Evolutionary conservation across 805 yeast genomes (phyloP).

Genomic region (Suhomyces xylopsoci): DNA sequence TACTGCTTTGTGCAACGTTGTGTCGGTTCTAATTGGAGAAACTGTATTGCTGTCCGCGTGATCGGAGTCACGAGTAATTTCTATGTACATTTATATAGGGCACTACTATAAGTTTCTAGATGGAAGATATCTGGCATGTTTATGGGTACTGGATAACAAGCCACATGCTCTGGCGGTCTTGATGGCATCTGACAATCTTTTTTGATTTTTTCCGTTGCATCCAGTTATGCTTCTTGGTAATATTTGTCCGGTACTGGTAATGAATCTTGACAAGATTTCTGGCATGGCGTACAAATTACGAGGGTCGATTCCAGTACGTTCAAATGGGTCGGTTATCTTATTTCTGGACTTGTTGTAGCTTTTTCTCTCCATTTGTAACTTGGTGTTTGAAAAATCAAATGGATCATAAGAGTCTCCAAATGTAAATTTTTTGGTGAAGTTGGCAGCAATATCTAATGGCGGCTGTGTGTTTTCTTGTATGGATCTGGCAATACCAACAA

Average conservation of each 20-base stretch:
- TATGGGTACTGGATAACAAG: constrained; percentile 70
- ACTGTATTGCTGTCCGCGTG: not conserved
- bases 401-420: constrained; percentile 54
- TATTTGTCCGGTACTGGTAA: constrained; percentile 73
- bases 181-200: constrained; percentile 68
- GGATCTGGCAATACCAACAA: constrained; percentile 33
- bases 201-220: constrained; percentile 63
- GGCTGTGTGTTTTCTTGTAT: constrained; percentile 30
- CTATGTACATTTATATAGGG: not conserved
- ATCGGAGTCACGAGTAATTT: not conserved
- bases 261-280: constrained; percentile 58
- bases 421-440: constrained; percentile 39
- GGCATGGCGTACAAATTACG: constrained; percentile 71
- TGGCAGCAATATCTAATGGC: constrained; percentile 29
- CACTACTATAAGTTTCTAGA: constrained; percentile 28
- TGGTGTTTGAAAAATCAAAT: constrained; percentile 22
- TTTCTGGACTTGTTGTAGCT: constrained; percentile 16
- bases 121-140: constrained; percentile 49
- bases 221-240: constrained; percentile 71
- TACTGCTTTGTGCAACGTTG: not conserved
- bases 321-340: constrained; percentile 35
- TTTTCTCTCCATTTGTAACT: constrained; percentile 49
- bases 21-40: not conserved
- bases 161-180: constrained; percentile 81
- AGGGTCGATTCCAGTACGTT: constrained; percentile 58